Percentiles rank a stretch among this genome's conserved stretches.
Evolutionary conservation across 495 filamentous ascomycete genomes (phyloP).

Genomic region (Aspergillus wentii): DNA sequence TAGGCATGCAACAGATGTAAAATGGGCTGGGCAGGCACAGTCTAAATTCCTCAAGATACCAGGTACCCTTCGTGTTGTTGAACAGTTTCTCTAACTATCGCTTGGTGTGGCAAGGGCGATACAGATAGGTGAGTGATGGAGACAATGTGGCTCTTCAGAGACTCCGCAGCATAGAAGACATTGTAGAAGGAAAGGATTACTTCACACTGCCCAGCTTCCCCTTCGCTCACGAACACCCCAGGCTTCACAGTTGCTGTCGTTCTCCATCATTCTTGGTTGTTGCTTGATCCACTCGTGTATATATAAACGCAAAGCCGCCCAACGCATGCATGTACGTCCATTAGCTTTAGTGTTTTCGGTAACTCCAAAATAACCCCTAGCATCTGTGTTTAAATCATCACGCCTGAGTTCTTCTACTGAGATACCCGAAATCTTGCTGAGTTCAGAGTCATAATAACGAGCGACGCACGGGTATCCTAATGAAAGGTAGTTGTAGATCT

Average conservation of each 20-base stretch:
- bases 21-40: too few relatives aligned
- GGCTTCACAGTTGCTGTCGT: conserved; percentile 45
- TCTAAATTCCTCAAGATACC: too few relatives aligned
- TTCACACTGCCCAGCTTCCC: conserved; percentile 79
- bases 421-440: conserved; percentile 71
- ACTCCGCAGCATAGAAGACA: too few relatives aligned
- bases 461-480: conserved; percentile 84
- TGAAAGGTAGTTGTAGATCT: conserved; percentile 94
- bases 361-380: conserved; percentile 64
- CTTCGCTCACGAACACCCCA: conserved; percentile 71
- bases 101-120: too few relatives aligned
- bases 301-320: conserved; percentile 76
- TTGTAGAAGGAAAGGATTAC: not conserved
- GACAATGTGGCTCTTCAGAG: too few relatives aligned
- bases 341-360: conserved; percentile 35
- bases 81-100: too few relatives aligned
- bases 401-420: conserved; percentile 57
- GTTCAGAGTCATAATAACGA: conserved; percentile 73
- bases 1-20: too few relatives aligned
- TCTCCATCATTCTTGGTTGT: conserved; percentile 58
- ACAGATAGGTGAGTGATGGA: too few relatives aligned
- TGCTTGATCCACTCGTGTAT: conserved; percentile 82
- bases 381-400: conserved; percentile 63
- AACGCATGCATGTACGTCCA: conserved; percentile 57
- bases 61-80: too few relatives aligned